Conservation (phyloP, 2,329 filamentous ascomycete genomes). For the Fusarium longipes region DNA sequence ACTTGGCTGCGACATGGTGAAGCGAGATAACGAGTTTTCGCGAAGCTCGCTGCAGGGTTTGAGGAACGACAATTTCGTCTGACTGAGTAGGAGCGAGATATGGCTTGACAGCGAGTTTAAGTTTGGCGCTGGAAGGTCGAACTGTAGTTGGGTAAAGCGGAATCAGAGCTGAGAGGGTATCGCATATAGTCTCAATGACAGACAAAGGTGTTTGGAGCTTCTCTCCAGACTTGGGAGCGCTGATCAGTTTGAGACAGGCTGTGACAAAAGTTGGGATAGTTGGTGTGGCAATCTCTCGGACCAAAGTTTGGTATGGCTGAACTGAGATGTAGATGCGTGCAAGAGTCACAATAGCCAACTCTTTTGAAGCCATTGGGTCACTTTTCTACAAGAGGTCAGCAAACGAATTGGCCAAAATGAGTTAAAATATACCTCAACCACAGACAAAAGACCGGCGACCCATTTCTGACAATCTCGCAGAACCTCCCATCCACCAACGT, state of each 20-base stretch:
- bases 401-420: neutral
- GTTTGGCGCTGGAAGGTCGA: constrained; percentile 77
- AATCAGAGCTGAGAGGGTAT: constrained; percentile 77
- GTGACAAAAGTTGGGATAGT: constrained; percentile 80
- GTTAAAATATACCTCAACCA: constrained; percentile 72
- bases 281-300: constrained; percentile 89
- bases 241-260: constrained; percentile 75
- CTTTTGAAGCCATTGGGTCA: constrained; percentile 79
- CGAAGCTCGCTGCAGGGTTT: constrained; percentile 66
- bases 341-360: constrained; percentile 79
- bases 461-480: constrained; percentile 79
- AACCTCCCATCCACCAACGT: constrained; percentile 86
- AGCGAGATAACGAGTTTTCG: constrained; percentile 76
- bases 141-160: constrained; percentile 87
- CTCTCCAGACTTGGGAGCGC: constrained; percentile 53
- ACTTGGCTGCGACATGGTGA: constrained; percentile 84
- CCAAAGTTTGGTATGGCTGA: constrained; percentile 82
- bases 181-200: constrained; percentile 75
- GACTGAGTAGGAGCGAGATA: constrained; percentile 74
- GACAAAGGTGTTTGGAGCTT: constrained; percentile 52
- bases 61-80: constrained; percentile 60
- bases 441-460: constrained; percentile 78
- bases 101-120: constrained; percentile 68
- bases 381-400: constrained; percentile 69
- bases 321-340: constrained; percentile 87